Base-by-base conservation (phyloP, 495 filamentous ascomycete genomes). In the Penicillium antarcticum region DNA sequence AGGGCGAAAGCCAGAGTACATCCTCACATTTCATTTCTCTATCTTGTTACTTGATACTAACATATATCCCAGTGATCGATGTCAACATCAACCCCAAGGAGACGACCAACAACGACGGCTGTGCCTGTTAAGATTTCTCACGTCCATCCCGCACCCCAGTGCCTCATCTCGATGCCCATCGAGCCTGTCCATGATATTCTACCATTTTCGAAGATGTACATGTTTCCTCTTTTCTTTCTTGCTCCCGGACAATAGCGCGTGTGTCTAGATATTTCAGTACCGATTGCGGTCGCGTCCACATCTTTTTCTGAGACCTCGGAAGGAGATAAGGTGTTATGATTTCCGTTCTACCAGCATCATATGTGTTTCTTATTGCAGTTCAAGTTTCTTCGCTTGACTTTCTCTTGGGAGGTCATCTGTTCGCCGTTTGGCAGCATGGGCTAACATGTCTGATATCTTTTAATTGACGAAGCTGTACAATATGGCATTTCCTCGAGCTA, bases 71-170 rank as follows among this genome's bases (percentile, higher is more conserved):
- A 92, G 88, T 92, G 89, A 95, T 96, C 63, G 91, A 97, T 73
- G 92, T 97, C 56, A 92, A 92, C 62, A 95, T 92, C 59, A 91
- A 85, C 58, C 82, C 82, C 46, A 82, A 80, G 57, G 79, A 86
- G 56, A 79, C 80, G 39, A 73, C 82, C 51, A 80, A 74, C 60
- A 88, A 92, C 67, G 87, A 95, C 47, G 84, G 88, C 52, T 95
- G 91, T 69, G 80, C 87, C 41, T 96, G 91, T 70, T 96, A 80
- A 72, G 41, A 42, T 38, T 51, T 48, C 32, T 36, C 34, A 16
- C 45, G 13, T 40, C 19, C 26, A 21, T 35, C 39, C 38, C 53
- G 23, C 41, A 18, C 46, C 51, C 54, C 53, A 40, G 49, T 48
- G 53, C 42, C 39, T 55, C 50, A 53, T 32, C 42, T 60, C 65